Evolutionary conservation across 2,329 filamentous ascomycete genomes (phyloP).

Genomic region (Scytalidium lignicola): DNA sequence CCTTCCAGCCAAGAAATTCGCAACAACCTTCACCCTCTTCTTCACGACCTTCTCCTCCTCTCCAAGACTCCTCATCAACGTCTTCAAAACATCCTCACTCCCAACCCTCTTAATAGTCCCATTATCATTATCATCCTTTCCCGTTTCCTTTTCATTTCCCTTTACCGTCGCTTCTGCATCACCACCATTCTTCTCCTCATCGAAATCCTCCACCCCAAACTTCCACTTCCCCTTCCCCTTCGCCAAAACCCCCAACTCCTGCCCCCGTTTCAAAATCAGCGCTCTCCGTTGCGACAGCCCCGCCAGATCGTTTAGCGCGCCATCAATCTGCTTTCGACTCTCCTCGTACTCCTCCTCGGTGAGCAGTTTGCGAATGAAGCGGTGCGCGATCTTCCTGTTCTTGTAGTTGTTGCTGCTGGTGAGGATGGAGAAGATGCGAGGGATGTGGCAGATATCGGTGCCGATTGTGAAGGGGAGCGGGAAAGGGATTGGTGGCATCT

Average conservation of each 20-base stretch:
- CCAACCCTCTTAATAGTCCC: neutral
- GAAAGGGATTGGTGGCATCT: conserved; percentile 39
- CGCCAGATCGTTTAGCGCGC: neutral
- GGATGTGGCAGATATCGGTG: conserved; percentile 71
- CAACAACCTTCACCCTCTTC: conserved; percentile 1
- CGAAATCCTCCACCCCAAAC: no score
- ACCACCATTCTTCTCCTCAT: no score
- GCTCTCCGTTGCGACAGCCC: neutral
- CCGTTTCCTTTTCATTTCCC: neutral
- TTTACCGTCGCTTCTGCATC: no score
- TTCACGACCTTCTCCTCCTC: neutral
- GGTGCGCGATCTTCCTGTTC: neutral
- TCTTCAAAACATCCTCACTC: neutral
- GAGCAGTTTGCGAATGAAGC: conserved; percentile 13
- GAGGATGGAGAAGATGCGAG: conserved; percentile 59
- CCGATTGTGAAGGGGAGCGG: conserved; percentile 66
- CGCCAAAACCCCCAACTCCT: neutral
- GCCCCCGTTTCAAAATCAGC: neutral
- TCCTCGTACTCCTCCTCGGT: conserved; percentile 9
- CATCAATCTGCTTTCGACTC: neutral
- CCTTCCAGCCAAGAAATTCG: conserved; percentile 21
- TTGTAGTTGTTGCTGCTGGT: conserved; percentile 30
- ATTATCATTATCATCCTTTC: neutral
- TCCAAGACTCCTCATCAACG: conserved; percentile 1
- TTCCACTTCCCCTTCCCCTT: no score